Evolutionary conservation across 176 grass and related monocot species (phyloP), one percentile per base, ranked within the genome.

Genomic region (Cocos nucifera): DNA sequence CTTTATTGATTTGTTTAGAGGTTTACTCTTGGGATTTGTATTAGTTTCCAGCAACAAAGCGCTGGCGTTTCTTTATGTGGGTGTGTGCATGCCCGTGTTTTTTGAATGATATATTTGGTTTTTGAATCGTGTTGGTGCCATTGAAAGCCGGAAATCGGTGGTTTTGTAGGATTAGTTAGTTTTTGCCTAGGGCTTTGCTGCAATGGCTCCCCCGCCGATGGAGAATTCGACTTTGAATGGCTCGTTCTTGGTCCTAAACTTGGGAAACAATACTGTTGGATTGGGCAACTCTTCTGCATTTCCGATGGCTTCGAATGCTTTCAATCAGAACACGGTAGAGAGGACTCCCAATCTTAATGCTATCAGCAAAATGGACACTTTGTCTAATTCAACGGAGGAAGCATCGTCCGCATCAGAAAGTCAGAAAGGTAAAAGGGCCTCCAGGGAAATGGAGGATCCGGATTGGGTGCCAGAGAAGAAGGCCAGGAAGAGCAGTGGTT

Each of bases 231-330:
- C 63, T 22, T 50, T 53, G 7, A 78, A 78, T 63, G 52, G 76
- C 29, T 71, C 76, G 9, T 78, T 78, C 63, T 63, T 78, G 60
- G 30, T 78, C 32, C 76, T 78, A 39, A 78, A 78, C 63, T 49
- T 78, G 59, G 67, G 67, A 51, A 71, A 48, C 50, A 78, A 78
- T 28, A 71, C 66, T 6, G 65, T 78, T 71, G 68, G 68, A 58
- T 58, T 71, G 55, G 25, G 52, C 19, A 71, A 71, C 68, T 23
- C 54, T 24, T 71, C 30, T 59, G 52, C 22, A 39, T 19, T 78
- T 16, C 39, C 76, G 22, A 56, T 57, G 52, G 25, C 59, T 15
- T 56, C 48, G 27, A 39, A 22, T 49, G 15, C 56, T 71, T 57
- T 53, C 29, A 61, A 71, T 65, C 56, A 19, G 17, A 71, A 64